Evolutionary conservation across 192 early-diverging fungal genomes (phyloP).

Genomic region (Linnemannia schmuckeri): DNA sequence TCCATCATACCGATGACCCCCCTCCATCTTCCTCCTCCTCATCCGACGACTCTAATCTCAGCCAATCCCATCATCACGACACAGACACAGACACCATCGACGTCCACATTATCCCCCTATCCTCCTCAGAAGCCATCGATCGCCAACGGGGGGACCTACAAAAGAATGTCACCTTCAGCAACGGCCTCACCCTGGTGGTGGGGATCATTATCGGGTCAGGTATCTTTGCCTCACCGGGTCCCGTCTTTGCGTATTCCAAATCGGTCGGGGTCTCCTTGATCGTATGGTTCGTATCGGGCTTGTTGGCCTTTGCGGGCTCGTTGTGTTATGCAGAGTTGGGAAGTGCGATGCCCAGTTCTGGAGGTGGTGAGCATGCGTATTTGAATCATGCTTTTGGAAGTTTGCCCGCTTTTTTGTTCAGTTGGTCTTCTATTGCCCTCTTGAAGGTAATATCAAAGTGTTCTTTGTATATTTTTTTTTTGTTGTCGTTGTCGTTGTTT

Average conservation of each 20-base stretch:
- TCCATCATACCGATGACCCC: background rate
- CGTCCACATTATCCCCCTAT: conserved; percentile 52
- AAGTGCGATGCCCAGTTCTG: conserved; percentile 84
- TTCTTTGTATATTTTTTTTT: background rate
- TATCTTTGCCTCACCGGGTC: conserved; percentile 85
- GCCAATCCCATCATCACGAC: background rate
- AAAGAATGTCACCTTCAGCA: conserved; percentile 71
- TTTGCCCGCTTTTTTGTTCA: conserved; percentile 80
- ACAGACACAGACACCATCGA: conserved; percentile 38
- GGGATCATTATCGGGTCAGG: conserved; percentile 87
- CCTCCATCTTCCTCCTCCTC: conserved; percentile 10
- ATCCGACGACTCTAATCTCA: background rate
- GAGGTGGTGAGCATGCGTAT: conserved; percentile 89
- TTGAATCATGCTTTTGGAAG: conserved; percentile 82
- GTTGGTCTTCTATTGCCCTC: conserved; percentile 71
- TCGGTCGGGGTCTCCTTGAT: conserved; percentile 78
- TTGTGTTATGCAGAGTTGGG: conserved; percentile 94
- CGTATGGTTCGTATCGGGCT: conserved; percentile 81
- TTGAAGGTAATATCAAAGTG: conserved; percentile 63
- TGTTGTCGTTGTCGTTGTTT: background rate
- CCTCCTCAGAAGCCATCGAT: conserved; percentile 54
- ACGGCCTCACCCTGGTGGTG: conserved; percentile 77
- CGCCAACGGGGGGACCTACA: conserved; percentile 57
- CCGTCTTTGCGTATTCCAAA: conserved; percentile 72
- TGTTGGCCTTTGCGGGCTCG: conserved; percentile 85